Evolutionary conservation across 148 eudicot species (phyloP), one percentile per base, ranked within the genome.

Genomic region (Cornus kousa): DNA sequence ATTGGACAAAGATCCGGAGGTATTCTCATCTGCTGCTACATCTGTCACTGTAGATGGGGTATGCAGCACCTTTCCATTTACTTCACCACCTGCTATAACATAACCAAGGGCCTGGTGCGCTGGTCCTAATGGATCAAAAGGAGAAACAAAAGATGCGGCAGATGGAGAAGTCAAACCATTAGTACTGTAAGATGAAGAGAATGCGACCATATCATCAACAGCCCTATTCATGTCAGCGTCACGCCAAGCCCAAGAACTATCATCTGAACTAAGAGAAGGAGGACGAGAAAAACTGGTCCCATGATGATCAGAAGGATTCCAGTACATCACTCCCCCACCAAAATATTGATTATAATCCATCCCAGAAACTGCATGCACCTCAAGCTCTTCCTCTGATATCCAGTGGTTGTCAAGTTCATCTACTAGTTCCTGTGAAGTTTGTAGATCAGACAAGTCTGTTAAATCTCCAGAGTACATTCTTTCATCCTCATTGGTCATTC

Each of bases 121-220:
- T 28, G 92, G 84, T 67, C 89, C 89, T 81, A 92, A 77, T 78
- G 97, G 89, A 77, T 95, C 97, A 79, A 93, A 95, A 72, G 97
- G 97, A 40, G 99, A 90, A 86, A 97, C 92, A 81, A 89, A 95
- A 9, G 99, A 92, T 77, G 94, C 90, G 74, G 97, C 85, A 60
- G 99, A 93, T 62, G 99, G 99, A 28, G 99, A 95, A 66, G 95
- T 83, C 85, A 95, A 79, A 53, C 99, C 97, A 86, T 92, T 95
- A 80, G 99, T 89, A 83, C 91, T 93, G 74, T 93, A 93, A 60
- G 99, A 88, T 31, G 99, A 90, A 69, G 99, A 88, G 86, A 93
- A 95, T 28, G 97, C 94, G 81, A 95, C 97, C 99, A 95, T 95
- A 81, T 95, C 99, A 93, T 95, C 99, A 83, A 95, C 99, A 77